Percentiles rank a stretch among this genome's conserved stretches.
Conservation (phyloP, 768 basidiomycete genomes). For the Sutorius australiensis region DNA sequence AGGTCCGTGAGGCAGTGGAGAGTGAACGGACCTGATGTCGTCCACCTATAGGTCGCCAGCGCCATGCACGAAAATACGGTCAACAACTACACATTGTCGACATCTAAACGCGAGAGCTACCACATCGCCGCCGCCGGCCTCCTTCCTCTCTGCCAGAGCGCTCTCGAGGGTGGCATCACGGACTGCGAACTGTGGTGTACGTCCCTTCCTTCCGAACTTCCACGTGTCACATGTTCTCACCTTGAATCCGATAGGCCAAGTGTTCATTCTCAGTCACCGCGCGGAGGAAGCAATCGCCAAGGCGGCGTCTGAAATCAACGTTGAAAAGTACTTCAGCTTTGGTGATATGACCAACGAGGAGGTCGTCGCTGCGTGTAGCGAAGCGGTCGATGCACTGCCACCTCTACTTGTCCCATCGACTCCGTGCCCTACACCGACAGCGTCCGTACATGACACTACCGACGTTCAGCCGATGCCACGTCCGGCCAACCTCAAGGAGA, state of each 20-base stretch:
- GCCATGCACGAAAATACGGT: slow-evolving; percentile 26
- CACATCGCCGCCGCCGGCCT: slow-evolving; percentile 8
- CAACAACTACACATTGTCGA: slow-evolving; percentile 10
- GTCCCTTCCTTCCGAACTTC: neutral
- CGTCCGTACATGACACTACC: neutral
- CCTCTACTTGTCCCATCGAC: neutral
- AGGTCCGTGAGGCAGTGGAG: neutral
- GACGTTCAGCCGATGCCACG: neutral
- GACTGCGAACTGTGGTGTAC: slow-evolving; percentile 7
- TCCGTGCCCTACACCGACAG: neutral
- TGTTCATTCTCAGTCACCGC: neutral
- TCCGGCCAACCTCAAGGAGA: neutral
- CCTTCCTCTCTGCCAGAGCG: slow-evolving; percentile 1
- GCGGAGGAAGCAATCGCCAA: slow-evolving; percentile 1
- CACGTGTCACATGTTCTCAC: neutral
- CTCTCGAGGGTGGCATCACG: neutral
- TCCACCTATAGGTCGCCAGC: slow-evolving; percentile 14
- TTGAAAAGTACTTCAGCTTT: slow-evolving; percentile 1
- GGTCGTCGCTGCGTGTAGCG: too few species aligned
- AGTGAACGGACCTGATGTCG: neutral
- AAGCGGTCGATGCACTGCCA: neutral
- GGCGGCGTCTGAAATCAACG: slow-evolving; percentile 2
- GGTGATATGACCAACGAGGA: neutral
- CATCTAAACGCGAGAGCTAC: slow-evolving; percentile 2
- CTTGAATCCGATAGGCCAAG: slow-evolving; percentile 7